A percentile compares a stretch with the other conserved stretches of the same genome.
phyloP scores from a whole-genome alignment of 2,329 filamentous ascomycete genomes.

The Ascochyta fabae region DNA sequence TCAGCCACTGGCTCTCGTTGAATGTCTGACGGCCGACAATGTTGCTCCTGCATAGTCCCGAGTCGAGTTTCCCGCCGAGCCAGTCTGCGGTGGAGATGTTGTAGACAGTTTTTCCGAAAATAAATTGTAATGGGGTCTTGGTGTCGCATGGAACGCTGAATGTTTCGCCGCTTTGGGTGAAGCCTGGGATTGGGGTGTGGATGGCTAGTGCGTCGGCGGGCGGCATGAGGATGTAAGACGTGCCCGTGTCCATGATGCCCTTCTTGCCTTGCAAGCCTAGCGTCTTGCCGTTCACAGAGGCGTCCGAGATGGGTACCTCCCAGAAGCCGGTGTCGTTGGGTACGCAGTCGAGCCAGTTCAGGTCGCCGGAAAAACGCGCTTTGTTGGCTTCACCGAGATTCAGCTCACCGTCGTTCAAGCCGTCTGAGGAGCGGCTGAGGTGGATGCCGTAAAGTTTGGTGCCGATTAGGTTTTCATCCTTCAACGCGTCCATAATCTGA shows the following conservation, averaged over 20 bases:
- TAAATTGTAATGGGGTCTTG: conserved; percentile 65
- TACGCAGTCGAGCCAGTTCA: conserved; percentile 68
- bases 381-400: conserved; percentile 76
- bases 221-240: conserved; percentile 78
- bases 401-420: conserved; percentile 73
- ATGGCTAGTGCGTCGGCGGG: conserved; percentile 68
- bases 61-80: conserved; percentile 57
- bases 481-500: conserved; percentile 71
- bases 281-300: conserved; percentile 66
- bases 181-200: conserved; percentile 71
- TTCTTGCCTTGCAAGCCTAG: conserved; percentile 55
- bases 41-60: conserved; percentile 66
- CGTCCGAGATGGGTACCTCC: conserved; percentile 73
- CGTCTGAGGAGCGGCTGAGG: conserved; percentile 71
- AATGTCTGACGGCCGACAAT: conserved; percentile 76
- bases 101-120: conserved; percentile 72
- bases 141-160: conserved; percentile 78
- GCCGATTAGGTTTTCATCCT: conserved; percentile 62
- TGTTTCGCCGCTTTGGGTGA: conserved; percentile 63
- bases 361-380: conserved; percentile 69
- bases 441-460: conserved; percentile 74
- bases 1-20: conserved; percentile 69
- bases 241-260: conserved; percentile 84
- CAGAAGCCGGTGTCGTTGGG: conserved; percentile 65
- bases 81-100: conserved; percentile 74